A percentile compares a stretch with the other conserved stretches of the same genome.
phyloP scores from a whole-genome alignment of 495 filamentous ascomycete species.

The Gamarada debralockiae region DNA sequence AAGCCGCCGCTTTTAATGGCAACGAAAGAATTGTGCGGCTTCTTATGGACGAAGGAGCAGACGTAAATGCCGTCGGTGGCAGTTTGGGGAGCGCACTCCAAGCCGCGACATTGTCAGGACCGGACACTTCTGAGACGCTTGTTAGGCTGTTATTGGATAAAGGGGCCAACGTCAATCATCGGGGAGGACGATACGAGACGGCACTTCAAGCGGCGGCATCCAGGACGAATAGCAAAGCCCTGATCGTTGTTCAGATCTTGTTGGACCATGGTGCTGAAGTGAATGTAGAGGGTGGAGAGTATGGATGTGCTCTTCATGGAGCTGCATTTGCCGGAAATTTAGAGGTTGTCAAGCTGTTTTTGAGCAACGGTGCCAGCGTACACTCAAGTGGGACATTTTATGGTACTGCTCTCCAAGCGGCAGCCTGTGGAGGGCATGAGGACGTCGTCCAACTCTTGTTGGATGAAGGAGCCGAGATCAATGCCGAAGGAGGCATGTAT shows the following conservation, averaged over 20 bases:
- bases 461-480: conserved; percentile 1
- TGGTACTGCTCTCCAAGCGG: conserved; percentile 23
- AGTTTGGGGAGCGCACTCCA: conserved; percentile 12
- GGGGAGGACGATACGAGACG: conserved; percentile 23
- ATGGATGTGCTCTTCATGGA: conserved; percentile 9
- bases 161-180: conserved; percentile 28
- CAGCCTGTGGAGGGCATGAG: conserved; percentile 10
- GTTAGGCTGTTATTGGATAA: conserved; percentile 23
- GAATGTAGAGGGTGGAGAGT: conserved; percentile 13
- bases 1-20: neutral
- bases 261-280: conserved; percentile 25
- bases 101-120: conserved; percentile 2
- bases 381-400: conserved; percentile 9
- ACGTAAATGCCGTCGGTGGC: conserved; percentile 1
- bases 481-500: conserved; percentile 15
- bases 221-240: conserved; percentile 16
- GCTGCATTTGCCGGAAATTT: conserved; percentile 53
- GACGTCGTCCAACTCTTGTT: conserved; percentile 6
- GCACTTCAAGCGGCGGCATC: conserved; percentile 30
- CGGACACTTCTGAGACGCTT: conserved; percentile 10
- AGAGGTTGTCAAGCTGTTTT: conserved; percentile 52
- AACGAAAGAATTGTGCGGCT: neutral
- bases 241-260: conserved; percentile 18
- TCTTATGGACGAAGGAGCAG: neutral
- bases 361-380: conserved; percentile 43